phyloP scores from a whole-genome alignment of 192 early-diverging fungal species.

The Coemansia sp. region DNA sequence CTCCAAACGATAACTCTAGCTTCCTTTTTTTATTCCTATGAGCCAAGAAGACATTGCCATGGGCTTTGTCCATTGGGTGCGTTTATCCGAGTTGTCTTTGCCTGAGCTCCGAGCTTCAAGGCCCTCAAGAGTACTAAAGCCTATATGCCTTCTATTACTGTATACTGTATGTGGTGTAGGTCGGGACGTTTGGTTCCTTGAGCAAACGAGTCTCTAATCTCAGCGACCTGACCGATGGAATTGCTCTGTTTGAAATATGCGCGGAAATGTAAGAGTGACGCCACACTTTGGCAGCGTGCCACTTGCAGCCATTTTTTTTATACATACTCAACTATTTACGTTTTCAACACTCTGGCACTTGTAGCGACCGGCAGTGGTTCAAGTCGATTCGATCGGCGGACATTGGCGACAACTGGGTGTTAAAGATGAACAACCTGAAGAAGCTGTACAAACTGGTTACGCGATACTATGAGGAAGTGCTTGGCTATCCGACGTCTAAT shows the following conservation, averaged over 20 bases:
- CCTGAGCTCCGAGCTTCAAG: no score
- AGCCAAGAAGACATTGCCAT: slow-evolving; percentile 50
- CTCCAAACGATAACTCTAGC: not conserved
- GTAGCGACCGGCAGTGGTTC: slow-evolving; percentile 92
- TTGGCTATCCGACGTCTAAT: slow-evolving; percentile 66
- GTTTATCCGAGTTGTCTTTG: slow-evolving; percentile 9
- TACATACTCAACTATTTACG: no score
- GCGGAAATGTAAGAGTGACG: slow-evolving; percentile 73
- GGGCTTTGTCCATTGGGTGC: slow-evolving; percentile 57
- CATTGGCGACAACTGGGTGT: slow-evolving; percentile 92
- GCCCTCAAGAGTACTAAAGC: not conserved
- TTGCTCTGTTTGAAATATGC: slow-evolving; percentile 79
- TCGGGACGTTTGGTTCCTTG: slow-evolving; percentile 44
- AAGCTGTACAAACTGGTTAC: slow-evolving; percentile 84
- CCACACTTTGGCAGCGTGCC: not conserved
- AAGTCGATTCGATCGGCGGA: slow-evolving; percentile 71
- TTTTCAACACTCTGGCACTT: not conserved
- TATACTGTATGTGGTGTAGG: slow-evolving; percentile 19
- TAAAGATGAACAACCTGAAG: slow-evolving; percentile 91
- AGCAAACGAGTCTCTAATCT: slow-evolving; percentile 44
- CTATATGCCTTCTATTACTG: not conserved
- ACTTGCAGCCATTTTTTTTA: not conserved
- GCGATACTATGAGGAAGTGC: slow-evolving; percentile 85
- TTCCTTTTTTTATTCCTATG: slow-evolving; percentile 19
- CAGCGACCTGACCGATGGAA: slow-evolving; percentile 78